Evolutionary conservation across 1,139 yeast genomes (phyloP), one percentile per base, ranked within the genome.

Genomic region (Yamadazyma triangularis): DNA sequence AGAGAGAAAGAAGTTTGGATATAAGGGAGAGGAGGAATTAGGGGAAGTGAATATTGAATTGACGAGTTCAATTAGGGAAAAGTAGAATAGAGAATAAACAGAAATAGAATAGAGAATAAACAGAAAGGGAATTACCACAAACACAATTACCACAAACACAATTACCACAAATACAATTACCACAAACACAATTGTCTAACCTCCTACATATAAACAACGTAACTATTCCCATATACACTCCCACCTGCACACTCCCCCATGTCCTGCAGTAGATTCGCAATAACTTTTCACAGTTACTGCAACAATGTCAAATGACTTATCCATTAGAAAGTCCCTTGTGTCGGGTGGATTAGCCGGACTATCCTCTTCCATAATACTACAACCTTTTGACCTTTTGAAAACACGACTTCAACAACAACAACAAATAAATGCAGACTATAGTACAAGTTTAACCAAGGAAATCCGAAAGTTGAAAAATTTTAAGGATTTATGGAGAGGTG

Each of bases 281-380:
- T n/a, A n/a, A n/a, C n/a, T n/a, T n/a, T n/a, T n/a, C n/a, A n/a
- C n/a, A n/a, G n/a, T n/a, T n/a, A n/a, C n/a, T n/a, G n/a, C n/a
- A n/a, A n/a, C 12, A 15, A 41, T 42, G 46, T 26, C 44, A 23
- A 41, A 36, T 40, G 47, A 41, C 28, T 33, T 44, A 13, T 42
- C 48, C 13, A 41, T 42, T 32, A 42, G 33, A 24, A 42, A 41
- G 25, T 44, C 48, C 24, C 35, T 44, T 29, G 31, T 29, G 7
- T 46, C 97, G 4, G 98, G 98, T 0, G 91, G 85, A 36, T 50
- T 74, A 8, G 95, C 96, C 1, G 98, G 98, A 0, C 59, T 93
- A 36, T 70, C 89, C 0, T 83, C 96, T 3, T 80, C 96, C 0
- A 74, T 86, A 6, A 67, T 76, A 1, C 69, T 91, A 24, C 98